phyloP scores from a whole-genome alignment of 208 protist genomes.

The Tritrichomonas foetus region DNA sequence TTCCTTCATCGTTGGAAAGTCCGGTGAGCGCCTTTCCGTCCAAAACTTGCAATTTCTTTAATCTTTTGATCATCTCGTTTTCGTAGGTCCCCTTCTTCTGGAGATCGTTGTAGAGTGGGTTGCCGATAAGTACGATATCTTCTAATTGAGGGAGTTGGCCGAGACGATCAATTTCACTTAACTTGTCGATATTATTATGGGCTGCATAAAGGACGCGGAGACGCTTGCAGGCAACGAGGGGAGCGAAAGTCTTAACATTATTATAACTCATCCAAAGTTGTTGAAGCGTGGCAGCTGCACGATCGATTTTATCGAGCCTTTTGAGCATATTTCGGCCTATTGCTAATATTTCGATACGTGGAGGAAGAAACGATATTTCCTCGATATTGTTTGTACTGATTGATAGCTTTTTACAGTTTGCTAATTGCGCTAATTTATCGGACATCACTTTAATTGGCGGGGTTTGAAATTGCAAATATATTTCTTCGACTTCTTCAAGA shows the following conservation, averaged over 20 bases:
- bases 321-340: background rate
- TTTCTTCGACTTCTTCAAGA: slow-evolving; percentile 32
- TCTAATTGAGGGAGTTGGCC: background rate
- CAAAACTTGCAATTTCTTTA: slow-evolving; percentile 11
- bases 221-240: background rate
- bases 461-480: background rate
- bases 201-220: background rate
- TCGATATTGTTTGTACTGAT: slow-evolving; percentile 35
- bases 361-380: slow-evolving; percentile 17
- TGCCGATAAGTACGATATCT: slow-evolving; percentile 13
- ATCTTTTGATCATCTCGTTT: background rate
- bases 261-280: slow-evolving; percentile 40
- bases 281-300: background rate
- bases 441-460: background rate
- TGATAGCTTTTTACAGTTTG: background rate
- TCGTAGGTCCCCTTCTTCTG: background rate
- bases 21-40: background rate
- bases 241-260: background rate
- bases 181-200: background rate
- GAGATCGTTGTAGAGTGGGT: background rate
- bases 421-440: slow-evolving; percentile 14
- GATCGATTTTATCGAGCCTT: background rate
- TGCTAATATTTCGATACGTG: slow-evolving; percentile 20
- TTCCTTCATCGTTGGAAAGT: background rate
- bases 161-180: slow-evolving; percentile 15